Evolutionary conservation across 768 basidiomycete genomes (phyloP).

Genomic region (Candolleomyces eurysporus): DNA sequence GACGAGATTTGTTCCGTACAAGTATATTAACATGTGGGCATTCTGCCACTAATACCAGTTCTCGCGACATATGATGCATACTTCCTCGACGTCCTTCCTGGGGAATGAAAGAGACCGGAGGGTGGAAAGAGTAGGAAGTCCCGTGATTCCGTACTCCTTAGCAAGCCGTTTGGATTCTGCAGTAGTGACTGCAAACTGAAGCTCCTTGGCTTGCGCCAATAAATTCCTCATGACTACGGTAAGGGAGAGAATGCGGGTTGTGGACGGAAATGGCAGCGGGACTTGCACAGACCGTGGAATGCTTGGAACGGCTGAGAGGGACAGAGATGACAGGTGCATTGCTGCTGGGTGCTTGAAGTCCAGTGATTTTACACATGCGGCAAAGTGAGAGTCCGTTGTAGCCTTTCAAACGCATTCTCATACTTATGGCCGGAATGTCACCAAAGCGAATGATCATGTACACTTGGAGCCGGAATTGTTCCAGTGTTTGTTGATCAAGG

Average conservation of each 20-base stretch:
- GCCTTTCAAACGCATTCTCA: constrained; percentile 36
- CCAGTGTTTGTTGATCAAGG: constrained; percentile 16
- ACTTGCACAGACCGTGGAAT: constrained; percentile 15
- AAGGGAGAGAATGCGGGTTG: constrained; percentile 31
- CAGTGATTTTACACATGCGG: constrained; percentile 33
- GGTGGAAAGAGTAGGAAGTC: constrained; percentile 25
- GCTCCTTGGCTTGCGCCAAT: constrained; percentile 17
- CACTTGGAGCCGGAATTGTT: constrained; percentile 14
- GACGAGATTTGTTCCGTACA: no score
- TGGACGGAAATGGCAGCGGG: constrained; percentile 10
- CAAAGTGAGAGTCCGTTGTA: constrained; percentile 36
- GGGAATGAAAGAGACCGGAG: constrained; percentile 38
- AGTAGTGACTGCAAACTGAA: constrained; percentile 22
- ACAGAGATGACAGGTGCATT: constrained; percentile 25
- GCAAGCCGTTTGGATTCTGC: constrained; percentile 17
- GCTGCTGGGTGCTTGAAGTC: no score
- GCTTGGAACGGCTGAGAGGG: constrained; percentile 21
- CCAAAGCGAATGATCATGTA: constrained; percentile 20
- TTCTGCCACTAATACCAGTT: no score
- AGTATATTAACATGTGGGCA: no score
- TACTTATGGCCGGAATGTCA: constrained; percentile 19
- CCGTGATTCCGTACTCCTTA: constrained; percentile 33
- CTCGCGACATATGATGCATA: no score
- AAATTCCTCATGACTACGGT: constrained; percentile 29
- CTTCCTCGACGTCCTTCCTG: no score